Conservation (phyloP, 352 stramenopile genomes). For the Globisporangium alternatum region DNA sequence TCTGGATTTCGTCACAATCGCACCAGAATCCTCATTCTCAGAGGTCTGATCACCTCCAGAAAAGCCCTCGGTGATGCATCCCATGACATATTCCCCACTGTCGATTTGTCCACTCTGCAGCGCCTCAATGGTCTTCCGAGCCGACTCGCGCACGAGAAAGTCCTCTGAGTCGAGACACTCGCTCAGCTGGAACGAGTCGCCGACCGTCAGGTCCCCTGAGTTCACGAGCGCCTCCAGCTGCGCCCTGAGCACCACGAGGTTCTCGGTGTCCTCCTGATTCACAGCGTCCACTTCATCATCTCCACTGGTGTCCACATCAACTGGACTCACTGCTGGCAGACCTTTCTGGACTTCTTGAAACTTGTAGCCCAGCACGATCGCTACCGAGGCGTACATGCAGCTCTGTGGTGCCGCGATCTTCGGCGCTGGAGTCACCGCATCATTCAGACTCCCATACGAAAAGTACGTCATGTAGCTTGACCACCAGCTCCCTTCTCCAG, state of each 20-base stretch:
- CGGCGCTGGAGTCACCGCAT: constrained; percentile 10
- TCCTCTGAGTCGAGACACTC: constrained; percentile 61
- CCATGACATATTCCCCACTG: constrained; percentile 16
- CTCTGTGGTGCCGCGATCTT: constrained; percentile 13
- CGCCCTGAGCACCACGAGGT: constrained; percentile 54
- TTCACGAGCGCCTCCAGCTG: constrained; percentile 81
- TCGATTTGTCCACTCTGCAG: constrained; percentile 60
- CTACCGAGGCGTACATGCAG: constrained; percentile 40
- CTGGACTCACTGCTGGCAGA: background rate
- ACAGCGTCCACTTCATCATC: background rate
- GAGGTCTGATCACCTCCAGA: constrained; percentile 13
- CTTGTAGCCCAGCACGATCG: constrained; percentile 22
- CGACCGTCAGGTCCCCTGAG: constrained; percentile 48
- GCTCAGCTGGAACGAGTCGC: constrained; percentile 72
- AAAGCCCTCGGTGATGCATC: constrained; percentile 37
- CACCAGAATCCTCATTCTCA: background rate
- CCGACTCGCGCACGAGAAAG: constrained; percentile 35
- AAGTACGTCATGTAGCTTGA: constrained; percentile 52
- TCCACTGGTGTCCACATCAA: background rate
- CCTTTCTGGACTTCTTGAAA: background rate
- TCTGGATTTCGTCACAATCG: constrained; percentile 26
- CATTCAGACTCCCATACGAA: constrained; percentile 23
- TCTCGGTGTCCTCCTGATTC: constrained; percentile 9
- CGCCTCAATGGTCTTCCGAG: constrained; percentile 53
- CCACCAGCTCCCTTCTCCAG: constrained; percentile 59